Evolutionary conservation across 371 early-diverging fungal species (phyloP), one percentile per base, ranked within the genome.

Genomic region (Saksenaea oblongispora): DNA sequence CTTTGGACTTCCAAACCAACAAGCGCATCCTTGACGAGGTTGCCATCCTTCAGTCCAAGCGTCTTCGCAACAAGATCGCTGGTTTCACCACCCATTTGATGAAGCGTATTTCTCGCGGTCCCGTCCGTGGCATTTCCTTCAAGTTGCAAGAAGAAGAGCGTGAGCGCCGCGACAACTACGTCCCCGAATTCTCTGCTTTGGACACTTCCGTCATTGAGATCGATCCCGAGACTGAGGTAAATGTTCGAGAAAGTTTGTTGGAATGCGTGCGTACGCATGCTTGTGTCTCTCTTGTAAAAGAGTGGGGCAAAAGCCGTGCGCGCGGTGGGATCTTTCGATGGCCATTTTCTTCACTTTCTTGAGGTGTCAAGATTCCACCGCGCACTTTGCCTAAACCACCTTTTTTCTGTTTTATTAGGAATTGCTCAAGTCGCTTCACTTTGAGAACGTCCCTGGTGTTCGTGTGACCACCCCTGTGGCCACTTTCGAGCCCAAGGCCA

Each of bases 81-180:
- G 99, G 99, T 72, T 99, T 97, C 93, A 96, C 98, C 79, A 99
- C 99, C 71, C 98, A 97, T 80, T 89, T 99, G 88, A 98, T 98
- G 97, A 95, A 95, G 87, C 95, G 99, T 83, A 97, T 99, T 69
- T 93, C 95, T 82, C 91, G 93, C 70, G 98, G 98, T 58, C 97
- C 96, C 69, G 99, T 99, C 69, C 96, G 97, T 78, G 99, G 99
- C 77, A 96, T 99, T 76, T 98, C 98, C 75, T 99, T 99, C 93
- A 99, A 98, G 92, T 92, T 98, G 64, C 98, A 96, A 83, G 98
- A 98, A 84, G 95, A 97, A 80, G 99, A 99, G 87, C 93, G 99
- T 82, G 99, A 99, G 85, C 93, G 97, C 76, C 99, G 97, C 88
- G 99, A 99, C 82, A 95, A 97, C 91, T 98, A 94, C 80, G 98